Conservation (phyloP, 2,329 filamentous ascomycete genomes). For the Leptographium wingfieldii region DNA sequence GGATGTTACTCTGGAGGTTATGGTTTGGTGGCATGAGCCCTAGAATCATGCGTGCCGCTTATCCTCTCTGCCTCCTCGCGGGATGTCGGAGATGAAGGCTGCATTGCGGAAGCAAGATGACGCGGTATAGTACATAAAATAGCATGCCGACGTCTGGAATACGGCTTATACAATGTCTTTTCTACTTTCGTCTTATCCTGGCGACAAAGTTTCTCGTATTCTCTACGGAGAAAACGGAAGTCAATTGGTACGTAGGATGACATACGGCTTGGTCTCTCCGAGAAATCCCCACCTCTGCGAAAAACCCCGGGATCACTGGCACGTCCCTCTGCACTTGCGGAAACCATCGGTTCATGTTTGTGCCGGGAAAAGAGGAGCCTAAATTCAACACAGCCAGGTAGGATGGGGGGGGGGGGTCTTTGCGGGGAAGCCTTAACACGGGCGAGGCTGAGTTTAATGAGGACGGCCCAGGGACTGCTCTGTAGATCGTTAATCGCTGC, state of each 20-base stretch:
- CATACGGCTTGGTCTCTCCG: not conserved
- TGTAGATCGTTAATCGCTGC: not conserved
- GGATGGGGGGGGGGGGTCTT: not conserved
- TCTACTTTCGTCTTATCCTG: not conserved
- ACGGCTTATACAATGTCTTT: not conserved
- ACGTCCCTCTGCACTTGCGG: not conserved
- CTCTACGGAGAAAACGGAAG: not conserved
- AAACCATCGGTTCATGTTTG: not conserved
- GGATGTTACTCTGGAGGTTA: not conserved
- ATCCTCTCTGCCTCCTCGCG: not conserved
- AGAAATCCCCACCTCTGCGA: not conserved
- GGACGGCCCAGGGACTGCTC: not conserved
- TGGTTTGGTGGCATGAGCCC: not conserved
- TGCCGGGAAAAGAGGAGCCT: not conserved
- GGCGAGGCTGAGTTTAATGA: not conserved
- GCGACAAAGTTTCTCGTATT: not conserved
- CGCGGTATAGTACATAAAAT: not conserved
- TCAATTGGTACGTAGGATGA: not conserved
- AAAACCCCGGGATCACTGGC: not conserved
- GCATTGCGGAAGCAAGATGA: not conserved
- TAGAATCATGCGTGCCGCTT: not conserved
- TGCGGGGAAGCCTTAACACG: not conserved
- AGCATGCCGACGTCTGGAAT: not conserved
- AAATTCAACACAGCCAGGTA: not conserved
- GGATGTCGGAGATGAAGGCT: not conserved